phyloP scores from a whole-genome alignment of 192 early-diverging fungal species.

The Coemansia furcata region DNA sequence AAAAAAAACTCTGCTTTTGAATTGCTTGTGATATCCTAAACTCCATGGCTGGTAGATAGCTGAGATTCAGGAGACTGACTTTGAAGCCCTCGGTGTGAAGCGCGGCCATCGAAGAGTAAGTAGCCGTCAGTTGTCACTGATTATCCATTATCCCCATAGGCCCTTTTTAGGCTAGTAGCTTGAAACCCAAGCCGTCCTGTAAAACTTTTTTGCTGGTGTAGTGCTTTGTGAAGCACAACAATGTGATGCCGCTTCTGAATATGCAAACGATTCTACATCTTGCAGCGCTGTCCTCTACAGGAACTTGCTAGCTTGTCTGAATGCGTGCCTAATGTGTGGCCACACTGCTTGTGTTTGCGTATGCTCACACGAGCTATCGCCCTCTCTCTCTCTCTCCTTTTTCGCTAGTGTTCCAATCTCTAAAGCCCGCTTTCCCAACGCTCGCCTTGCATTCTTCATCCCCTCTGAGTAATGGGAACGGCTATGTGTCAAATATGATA shows the following conservation, averaged over 20 bases:
- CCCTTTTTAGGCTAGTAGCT: not conserved
- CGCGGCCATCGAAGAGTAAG: constrained; percentile 52
- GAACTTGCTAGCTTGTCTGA: not conserved
- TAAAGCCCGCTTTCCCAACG: not conserved
- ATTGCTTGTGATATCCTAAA: not conserved
- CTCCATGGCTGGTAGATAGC: constrained; percentile 31
- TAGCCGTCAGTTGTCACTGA: not conserved
- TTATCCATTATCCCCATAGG: not conserved
- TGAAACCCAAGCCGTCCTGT: not conserved
- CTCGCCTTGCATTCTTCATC: not conserved
- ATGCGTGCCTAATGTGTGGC: not conserved
- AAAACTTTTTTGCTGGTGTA: not conserved
- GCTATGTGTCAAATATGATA: not conserved
- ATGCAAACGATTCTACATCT: not conserved
- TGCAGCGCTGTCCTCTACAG: not conserved
- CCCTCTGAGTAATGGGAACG: not conserved
- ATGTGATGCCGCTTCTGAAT: not conserved
- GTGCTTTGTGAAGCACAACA: not conserved
- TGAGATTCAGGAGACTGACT: constrained; percentile 48
- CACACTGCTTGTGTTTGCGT: not conserved
- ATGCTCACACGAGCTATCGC: constrained; percentile 1
- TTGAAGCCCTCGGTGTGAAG: constrained; percentile 47
- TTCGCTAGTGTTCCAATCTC: not conserved
- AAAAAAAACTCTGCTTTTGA: not conserved
- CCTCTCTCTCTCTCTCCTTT: not conserved